phyloP scores from a whole-genome alignment of 2,329 filamentous ascomycete species.

The Didymella arachidicola region DNA sequence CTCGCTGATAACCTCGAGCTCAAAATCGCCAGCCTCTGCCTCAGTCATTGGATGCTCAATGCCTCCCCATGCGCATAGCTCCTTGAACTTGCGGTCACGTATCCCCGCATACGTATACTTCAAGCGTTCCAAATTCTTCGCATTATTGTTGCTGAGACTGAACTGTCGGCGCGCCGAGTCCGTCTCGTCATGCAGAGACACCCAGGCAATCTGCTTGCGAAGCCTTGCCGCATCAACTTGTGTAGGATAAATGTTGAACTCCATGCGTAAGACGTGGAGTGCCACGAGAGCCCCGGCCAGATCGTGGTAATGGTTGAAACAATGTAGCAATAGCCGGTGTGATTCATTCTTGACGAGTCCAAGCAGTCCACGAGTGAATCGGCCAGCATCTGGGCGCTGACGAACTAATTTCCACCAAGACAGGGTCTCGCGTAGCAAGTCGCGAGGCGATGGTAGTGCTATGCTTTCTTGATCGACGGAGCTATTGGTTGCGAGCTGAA shows the following conservation, averaged over 20 bases:
- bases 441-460: slow-evolving; percentile 41
- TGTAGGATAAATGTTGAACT: slow-evolving; percentile 40
- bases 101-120: slow-evolving; percentile 32
- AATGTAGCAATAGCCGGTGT: slow-evolving; percentile 42
- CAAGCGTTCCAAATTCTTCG: slow-evolving; percentile 22
- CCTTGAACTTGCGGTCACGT: slow-evolving; percentile 25
- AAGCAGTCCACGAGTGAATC: slow-evolving; percentile 39
- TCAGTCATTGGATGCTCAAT: background rate
- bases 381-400: slow-evolving; percentile 35
- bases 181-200: slow-evolving; percentile 28
- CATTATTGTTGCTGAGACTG: slow-evolving; percentile 22
- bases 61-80: slow-evolving; percentile 21
- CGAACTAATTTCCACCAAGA: slow-evolving; percentile 40
- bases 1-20: slow-evolving; percentile 42
- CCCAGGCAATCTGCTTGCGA: slow-evolving; percentile 43
- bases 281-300: slow-evolving; percentile 46
- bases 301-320: slow-evolving; percentile 46
- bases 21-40: slow-evolving; percentile 34
- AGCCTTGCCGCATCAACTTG: slow-evolving; percentile 22
- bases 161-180: slow-evolving; percentile 25
- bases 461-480: slow-evolving; percentile 25
- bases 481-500: slow-evolving; percentile 41
- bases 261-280: slow-evolving; percentile 40
- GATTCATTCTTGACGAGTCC: slow-evolving; percentile 36
- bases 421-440: slow-evolving; percentile 42